Evolutionary conservation across 225 moss, liverwort and hornwort genomes (phyloP).

Genomic region (Sphagnum contortum): DNA sequence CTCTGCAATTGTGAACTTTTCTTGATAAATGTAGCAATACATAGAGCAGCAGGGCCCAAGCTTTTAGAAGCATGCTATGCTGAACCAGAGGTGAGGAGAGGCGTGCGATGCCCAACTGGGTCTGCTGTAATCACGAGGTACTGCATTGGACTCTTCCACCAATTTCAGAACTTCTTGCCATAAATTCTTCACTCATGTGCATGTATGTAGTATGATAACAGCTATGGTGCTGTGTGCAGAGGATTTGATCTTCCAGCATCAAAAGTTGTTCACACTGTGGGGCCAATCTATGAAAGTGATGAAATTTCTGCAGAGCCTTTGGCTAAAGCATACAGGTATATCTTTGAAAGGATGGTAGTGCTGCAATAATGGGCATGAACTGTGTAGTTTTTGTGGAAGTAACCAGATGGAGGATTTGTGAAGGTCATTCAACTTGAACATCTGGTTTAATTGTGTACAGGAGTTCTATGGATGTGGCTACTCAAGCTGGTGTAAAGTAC

Average conservation of each 20-base stretch:
- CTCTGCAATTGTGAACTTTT: background rate
- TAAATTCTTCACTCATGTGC: background rate
- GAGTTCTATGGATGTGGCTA: constrained; percentile 40
- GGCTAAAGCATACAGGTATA: constrained; percentile 34
- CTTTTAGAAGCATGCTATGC: constrained; percentile 44
- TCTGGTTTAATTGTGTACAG: too few species aligned
- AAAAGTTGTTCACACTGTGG: constrained; percentile 71
- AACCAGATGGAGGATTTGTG: too few species aligned
- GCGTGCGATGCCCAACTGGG: constrained; percentile 73
- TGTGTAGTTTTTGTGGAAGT: too few species aligned
- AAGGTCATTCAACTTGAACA: too few species aligned
- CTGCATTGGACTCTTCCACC: background rate
- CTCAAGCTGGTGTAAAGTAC: constrained; percentile 39
- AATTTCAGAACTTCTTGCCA: too few species aligned
- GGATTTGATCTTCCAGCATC: constrained; percentile 61
- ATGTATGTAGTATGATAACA: background rate
- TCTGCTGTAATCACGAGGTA: constrained; percentile 63
- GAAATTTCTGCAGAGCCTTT: constrained; percentile 20
- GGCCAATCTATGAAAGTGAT: constrained; percentile 44
- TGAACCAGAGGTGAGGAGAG: constrained; percentile 37
- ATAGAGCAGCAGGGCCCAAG: constrained; percentile 44
- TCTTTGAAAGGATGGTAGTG: background rate
- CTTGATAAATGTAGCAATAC: constrained; percentile 47
- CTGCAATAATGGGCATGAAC: too few species aligned
- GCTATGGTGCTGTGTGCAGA: constrained; percentile 12